Evolutionary conservation across 305 asterid species (phyloP).

Genomic region (Lippia alba): DNA sequence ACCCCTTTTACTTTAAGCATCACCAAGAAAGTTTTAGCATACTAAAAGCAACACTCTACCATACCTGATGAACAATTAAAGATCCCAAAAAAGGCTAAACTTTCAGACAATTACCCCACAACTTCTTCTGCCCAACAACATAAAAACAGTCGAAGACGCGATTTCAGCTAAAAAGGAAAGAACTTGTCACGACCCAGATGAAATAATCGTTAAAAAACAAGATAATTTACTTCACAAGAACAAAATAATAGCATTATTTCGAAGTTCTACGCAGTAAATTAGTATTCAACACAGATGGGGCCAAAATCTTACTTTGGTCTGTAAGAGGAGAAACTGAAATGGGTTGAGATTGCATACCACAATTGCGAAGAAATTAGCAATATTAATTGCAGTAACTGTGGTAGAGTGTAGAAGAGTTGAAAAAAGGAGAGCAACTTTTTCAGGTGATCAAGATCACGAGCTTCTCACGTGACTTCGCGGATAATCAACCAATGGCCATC

Average conservation of each 20-base stretch:
- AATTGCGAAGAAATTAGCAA: neutral
- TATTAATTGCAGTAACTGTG: neutral
- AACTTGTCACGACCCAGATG: constrained; percentile 12
- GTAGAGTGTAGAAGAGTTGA: neutral
- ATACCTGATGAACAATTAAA: neutral
- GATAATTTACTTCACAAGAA: neutral
- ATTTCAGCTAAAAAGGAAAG: constrained; percentile 1
- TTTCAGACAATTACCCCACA: no score
- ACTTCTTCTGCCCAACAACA: neutral
- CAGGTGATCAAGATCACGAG: constrained; percentile 13
- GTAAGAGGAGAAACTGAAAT: neutral
- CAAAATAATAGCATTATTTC: neutral
- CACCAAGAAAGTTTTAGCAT: neutral
- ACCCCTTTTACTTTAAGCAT: neutral
- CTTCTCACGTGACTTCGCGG: constrained; percentile 20
- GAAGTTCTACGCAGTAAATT: neutral
- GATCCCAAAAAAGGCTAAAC: neutral
- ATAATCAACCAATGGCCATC: neutral
- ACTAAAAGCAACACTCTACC: neutral
- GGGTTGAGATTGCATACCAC: neutral
- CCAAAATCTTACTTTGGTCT: neutral
- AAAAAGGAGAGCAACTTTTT: neutral
- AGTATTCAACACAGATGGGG: neutral
- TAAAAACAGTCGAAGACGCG: neutral
- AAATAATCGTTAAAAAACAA: constrained; percentile 1